A percentile compares a stretch with the other conserved stretches of the same genome.
These are phyloP conservation scores for Chiua sp. DNA, from an alignment of 1,284 basidiomycete species.

Conservation along the genomic window DNA sequence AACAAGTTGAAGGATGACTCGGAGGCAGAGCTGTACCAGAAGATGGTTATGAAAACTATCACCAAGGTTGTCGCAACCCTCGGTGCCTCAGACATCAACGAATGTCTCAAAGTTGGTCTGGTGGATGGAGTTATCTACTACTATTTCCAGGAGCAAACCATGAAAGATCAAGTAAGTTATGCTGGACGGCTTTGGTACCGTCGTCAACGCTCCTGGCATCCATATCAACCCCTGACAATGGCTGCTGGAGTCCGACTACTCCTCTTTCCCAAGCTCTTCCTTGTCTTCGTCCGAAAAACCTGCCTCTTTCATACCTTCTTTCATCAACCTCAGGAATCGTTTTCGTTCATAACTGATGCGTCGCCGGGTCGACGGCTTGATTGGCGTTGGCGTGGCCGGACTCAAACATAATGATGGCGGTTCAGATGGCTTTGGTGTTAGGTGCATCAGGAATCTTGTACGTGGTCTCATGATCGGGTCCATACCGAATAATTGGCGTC, in stretches of 20 bases:
- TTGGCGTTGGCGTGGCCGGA: slow-evolving; percentile 37
- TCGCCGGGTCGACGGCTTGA: slow-evolving; percentile 31
- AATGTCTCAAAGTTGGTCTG: slow-evolving; percentile 91
- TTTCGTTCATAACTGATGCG: slow-evolving; percentile 38
- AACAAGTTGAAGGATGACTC: slow-evolving; percentile 98
- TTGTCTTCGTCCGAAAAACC: slow-evolving; percentile 31
- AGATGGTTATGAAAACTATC: slow-evolving; percentile 99
- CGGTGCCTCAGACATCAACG: slow-evolving; percentile 96
- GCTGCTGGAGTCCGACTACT: too few species aligned
- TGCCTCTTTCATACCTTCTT: slow-evolving; percentile 34
- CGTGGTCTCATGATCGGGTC: background rate
- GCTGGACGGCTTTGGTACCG: slow-evolving; percentile 98
- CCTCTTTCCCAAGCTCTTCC: slow-evolving; percentile 31
- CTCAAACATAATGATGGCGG: slow-evolving; percentile 38
- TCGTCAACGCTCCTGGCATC: slow-evolving; percentile 95
- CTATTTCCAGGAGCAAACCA: slow-evolving; percentile 99
- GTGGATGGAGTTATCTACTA: slow-evolving; percentile 99
- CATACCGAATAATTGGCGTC: slow-evolving; percentile 36
- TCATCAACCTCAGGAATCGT: slow-evolving; percentile 34
- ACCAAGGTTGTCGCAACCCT: slow-evolving; percentile 94
- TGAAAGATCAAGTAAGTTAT: slow-evolving; percentile 99
- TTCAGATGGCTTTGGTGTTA: slow-evolving; percentile 27
- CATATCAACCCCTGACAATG: slow-evolving; percentile 99
- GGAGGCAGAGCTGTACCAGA: slow-evolving; percentile 96
- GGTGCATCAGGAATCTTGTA: background rate